These are phyloP conservation scores for Cryptococcus amylolentus DNA, from an alignment of 1,284 basidiomycete species.

Conservation along the genomic window DNA sequence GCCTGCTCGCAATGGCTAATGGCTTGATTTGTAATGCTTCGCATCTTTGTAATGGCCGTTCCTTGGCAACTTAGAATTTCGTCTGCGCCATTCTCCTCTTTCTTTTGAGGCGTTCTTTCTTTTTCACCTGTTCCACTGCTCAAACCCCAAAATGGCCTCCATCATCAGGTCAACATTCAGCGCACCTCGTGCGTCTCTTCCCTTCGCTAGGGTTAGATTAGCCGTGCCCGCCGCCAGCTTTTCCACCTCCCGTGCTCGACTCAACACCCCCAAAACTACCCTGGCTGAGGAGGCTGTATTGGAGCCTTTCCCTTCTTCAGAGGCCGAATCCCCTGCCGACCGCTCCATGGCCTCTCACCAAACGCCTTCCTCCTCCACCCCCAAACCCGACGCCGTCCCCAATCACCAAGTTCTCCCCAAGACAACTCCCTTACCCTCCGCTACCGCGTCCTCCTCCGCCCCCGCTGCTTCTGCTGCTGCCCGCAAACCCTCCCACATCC, in stretches of 20 bases:
- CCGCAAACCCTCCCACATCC: not conserved
- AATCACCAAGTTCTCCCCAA: not conserved
- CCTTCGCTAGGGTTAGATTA: no score
- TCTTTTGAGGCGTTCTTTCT: not conserved
- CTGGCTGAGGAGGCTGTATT: not conserved
- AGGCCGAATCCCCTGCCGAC: not conserved
- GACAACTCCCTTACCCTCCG: no score
- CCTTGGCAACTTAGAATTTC: not conserved
- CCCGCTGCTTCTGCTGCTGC: not conserved
- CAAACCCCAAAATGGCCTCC: conserved; percentile 5
- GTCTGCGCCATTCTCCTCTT: not conserved
- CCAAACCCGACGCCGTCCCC: conserved; percentile 3
- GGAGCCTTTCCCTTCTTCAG: not conserved
- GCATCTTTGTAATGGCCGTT: no score
- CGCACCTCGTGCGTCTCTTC: not conserved
- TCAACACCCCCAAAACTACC: conserved; percentile 7
- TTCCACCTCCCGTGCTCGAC: conserved; percentile 12
- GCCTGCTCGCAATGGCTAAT: no score
- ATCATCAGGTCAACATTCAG: conserved; percentile 5
- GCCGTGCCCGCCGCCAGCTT: not conserved
- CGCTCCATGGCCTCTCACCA: not conserved
- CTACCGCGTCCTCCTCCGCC: conserved; percentile 1
- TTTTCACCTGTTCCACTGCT: not conserved
- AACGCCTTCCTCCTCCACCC: conserved; percentile 5
- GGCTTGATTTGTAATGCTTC: no score